Evolutionary conservation across 2,329 filamentous ascomycete species (phyloP).

Genomic region (Stemphylium beticola): DNA sequence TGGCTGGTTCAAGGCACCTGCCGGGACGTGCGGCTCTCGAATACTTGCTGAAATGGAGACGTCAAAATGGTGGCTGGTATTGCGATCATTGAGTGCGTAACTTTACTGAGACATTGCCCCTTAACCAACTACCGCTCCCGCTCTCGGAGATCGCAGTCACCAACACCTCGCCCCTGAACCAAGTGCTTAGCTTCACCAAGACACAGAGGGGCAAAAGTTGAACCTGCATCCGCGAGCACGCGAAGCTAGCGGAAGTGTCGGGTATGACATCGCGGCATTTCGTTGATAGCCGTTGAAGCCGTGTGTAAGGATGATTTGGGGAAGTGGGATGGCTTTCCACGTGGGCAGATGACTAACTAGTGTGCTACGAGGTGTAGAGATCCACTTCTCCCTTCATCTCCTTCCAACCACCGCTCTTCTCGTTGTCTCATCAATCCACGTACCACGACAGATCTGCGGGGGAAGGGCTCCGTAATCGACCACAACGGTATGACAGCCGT

Average conservation of each 20-base stretch:
- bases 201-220: too few species aligned
- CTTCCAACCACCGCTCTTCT: slow-evolving; percentile 27
- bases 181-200: too few species aligned
- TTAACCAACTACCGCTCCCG: too few species aligned
- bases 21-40: slow-evolving; percentile 16
- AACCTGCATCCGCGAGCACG: too few species aligned
- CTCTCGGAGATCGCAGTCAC: too few species aligned
- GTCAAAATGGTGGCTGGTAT: too few species aligned
- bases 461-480: slow-evolving; percentile 19
- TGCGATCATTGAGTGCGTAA: too few species aligned
- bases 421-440: slow-evolving; percentile 18
- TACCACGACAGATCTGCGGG: slow-evolving; percentile 26
- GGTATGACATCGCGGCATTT: not conserved
- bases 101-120: too few species aligned
- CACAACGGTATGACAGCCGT: slow-evolving; percentile 33
- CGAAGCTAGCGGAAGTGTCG: not conserved
- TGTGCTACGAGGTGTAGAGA: slow-evolving; percentile 21
- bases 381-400: slow-evolving; percentile 25
- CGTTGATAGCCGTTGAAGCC: slow-evolving; percentile 16
- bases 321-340: slow-evolving; percentile 18
- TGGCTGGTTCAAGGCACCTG: slow-evolving; percentile 11
- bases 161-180: too few species aligned
- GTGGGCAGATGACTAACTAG: slow-evolving; percentile 23
- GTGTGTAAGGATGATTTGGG: not conserved
- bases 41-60: not conserved